Conservation (phyloP, 306 rosid genomes). For the Acmispon strigosus region DNA sequence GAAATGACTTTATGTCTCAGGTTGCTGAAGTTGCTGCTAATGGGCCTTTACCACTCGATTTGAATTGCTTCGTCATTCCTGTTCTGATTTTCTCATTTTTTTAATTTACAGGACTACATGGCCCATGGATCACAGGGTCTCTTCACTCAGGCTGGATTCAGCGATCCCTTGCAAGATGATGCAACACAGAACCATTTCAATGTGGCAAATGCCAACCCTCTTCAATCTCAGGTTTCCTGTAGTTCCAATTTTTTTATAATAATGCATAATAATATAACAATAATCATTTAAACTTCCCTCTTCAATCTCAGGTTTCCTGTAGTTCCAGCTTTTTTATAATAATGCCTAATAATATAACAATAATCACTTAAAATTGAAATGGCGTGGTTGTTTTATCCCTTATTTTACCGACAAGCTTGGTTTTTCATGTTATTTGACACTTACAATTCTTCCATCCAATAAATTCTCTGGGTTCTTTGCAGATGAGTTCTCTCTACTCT, state of each 20-base stretch:
- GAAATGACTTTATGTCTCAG: conserved; percentile 99
- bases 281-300: conserved; percentile 31
- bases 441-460: background rate
- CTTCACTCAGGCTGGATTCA: conserved; percentile 89
- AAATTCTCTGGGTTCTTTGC: conserved; percentile 18
- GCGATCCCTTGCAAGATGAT: conserved; percentile 89
- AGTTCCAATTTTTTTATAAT: background rate
- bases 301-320: conserved; percentile 86
- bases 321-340: background rate
- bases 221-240: conserved; percentile 86
- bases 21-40: conserved; percentile 25
- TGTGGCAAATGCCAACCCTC: conserved; percentile 69
- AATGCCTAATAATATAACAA: background rate
- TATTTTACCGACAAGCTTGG: background rate
- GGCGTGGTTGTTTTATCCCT: background rate
- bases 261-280: background rate
- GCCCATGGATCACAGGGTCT: conserved; percentile 90
- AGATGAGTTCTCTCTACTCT: conserved; percentile 93
- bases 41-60: background rate
- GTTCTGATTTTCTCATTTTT: background rate
- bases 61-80: background rate
- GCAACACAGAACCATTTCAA: conserved; percentile 76
- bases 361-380: background rate
- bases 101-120: conserved; percentile 74
- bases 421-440: background rate